Base-by-base conservation (phyloP, 73 alveolate species). In the Halteria grandinella region DNA sequence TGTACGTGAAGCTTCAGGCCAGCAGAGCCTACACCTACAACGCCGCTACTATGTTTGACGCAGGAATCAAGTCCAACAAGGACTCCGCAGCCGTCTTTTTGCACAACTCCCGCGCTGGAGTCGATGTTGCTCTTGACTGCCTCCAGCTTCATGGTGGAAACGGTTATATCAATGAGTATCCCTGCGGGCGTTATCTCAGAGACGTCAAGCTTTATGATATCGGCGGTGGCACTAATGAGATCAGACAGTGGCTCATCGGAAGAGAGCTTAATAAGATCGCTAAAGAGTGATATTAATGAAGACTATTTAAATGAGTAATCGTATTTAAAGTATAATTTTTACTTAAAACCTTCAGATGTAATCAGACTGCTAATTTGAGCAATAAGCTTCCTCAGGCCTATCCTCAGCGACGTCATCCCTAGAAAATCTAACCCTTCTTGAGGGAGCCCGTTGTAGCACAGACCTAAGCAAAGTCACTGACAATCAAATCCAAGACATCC, bases 161-260 rank as follows among this genome's bases (percentile, higher is more conserved):
- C 69, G 97, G 97, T 48, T 91, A 91, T 44, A 91, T 84, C 31
- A 87, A 94, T 54, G 97, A 91, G 66, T 91, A 89, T 63, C 93
- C 92, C 0, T 75, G 88, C 40, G 96, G 95, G 8, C 76, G 98
- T 74, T 53, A 89, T 25, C 55, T 89, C 57, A 91, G 97, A 71
- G 98, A 94, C 86, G 98, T 97, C 51, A 94, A 94, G 87, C 82
- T 94, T 5, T 94, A 94, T 74, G 98, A 94, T 44, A 94, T 94
- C 25, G 98, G 98, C 23, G 98, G 97, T 12, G 98, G 98, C 27
- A 94, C 98, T 7, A 88, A 54, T 32, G 97, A 94, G 69, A 91
- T 94, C 55, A 84, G 97, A 48, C 78, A 76, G 54, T 66, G 87
- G 89, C 81, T 89, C 7, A 89, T 89, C 47, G 97, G 94, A 0